Evolutionary conservation across 2,329 filamentous ascomycete genomes (phyloP), one percentile per base, ranked within the genome.

Genomic region (Chaetomium sp.): DNA sequence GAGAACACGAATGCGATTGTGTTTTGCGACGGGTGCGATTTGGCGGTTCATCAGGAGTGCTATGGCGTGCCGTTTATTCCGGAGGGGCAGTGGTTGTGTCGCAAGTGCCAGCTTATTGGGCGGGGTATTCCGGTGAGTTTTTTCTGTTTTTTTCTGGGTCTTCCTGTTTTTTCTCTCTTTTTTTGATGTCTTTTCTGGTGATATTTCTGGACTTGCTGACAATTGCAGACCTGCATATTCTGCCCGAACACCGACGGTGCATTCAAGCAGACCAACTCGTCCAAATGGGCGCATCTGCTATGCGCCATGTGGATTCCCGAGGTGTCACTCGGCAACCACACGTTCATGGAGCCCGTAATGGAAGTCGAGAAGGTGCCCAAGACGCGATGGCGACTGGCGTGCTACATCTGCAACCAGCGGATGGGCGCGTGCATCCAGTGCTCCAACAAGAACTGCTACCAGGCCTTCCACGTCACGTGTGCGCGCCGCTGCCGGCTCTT

Each of bases 391-490:
- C 95, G 89, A 70, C 76, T 96, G 67, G 86, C 82, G 42, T 99
- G 94, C 74, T 99, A 99, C 70, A 95, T 99, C 55, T 99, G 94
- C 74, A 87, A 91, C 62, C 94, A 99, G 72, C 88, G 86, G 65
- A 99, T 99, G 94, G 94, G 94, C 27, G 92, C 94, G 42, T 97
- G 92, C 71, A 96, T 99, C 58, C 94, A 99, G 71, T 99, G 94
- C 71, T 90, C 91, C 58, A 96, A 97, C 75, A 97, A 96, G 72
- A 89, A 87, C 59, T 99, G 94, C 71, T 99, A 95, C 68, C 87
- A 92, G 67, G 94, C 94, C 7, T 99, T 99, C 70, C 94, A 99
- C 71, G 91, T 96, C 53, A 97, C 94, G 5, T 99, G 94, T 69
- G 94, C 94, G 32, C 84, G 94, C 54, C 84, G 89, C 65, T 91